These are phyloP conservation scores for Saturnispora halmiae DNA, from an alignment of 805 yeast species.

Conservation along the genomic window DNA sequence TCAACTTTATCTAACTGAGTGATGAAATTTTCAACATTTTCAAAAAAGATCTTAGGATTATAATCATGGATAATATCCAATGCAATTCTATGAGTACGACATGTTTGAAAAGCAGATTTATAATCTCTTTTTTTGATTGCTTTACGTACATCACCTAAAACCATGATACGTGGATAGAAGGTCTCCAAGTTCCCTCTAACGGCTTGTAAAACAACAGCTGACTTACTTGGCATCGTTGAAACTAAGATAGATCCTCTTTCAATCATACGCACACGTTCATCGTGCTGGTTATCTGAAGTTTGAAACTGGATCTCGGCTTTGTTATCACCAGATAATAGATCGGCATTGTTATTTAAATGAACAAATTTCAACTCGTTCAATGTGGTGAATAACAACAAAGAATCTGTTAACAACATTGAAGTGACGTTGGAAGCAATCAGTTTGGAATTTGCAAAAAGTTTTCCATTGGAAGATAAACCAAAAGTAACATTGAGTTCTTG, in stretches of 20 bases:
- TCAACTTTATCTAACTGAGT: constrained; percentile 63
- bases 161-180: constrained; percentile 87
- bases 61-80: constrained; percentile 85
- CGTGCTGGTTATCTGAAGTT: constrained; percentile 30
- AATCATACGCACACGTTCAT: constrained; percentile 79
- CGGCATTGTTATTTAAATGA: constrained; percentile 39
- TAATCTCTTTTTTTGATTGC: constrained; percentile 52
- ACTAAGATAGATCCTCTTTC: constrained; percentile 90
- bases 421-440: constrained; percentile 70
- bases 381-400: constrained; percentile 73
- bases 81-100: constrained; percentile 88
- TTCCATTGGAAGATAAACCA: constrained; percentile 72
- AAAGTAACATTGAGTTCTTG: constrained; percentile 28
- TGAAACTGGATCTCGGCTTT: constrained; percentile 11
- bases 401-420: constrained; percentile 63
- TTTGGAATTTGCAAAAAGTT: constrained; percentile 52
- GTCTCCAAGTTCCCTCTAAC: constrained; percentile 96
- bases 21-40: constrained; percentile 58
- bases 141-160: constrained; percentile 70
- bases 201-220: constrained; percentile 81
- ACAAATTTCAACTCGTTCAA: constrained; percentile 76
- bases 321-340: constrained; percentile 15
- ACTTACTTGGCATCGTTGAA: constrained; percentile 69
- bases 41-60: constrained; percentile 58
- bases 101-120: constrained; percentile 65